Evolutionary conservation across 768 basidiomycete species (phyloP).

Genomic region (Lenzites betulinus): DNA sequence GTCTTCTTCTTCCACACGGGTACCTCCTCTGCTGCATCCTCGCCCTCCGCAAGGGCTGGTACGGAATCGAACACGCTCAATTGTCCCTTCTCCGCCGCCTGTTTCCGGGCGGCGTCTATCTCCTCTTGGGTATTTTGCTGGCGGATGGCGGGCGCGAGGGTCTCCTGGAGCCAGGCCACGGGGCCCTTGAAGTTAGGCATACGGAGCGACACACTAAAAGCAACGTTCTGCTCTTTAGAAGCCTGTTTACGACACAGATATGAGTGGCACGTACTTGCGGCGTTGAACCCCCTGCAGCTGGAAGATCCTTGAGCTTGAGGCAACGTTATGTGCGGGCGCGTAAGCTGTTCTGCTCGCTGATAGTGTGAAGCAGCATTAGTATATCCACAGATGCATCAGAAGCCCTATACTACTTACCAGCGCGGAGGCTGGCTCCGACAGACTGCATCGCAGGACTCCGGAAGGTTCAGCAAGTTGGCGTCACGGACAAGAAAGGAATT

Average conservation of each 20-base stretch:
- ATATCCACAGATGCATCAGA: not conserved
- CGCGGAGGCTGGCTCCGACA: constrained; percentile 18
- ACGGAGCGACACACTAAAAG: constrained; percentile 46
- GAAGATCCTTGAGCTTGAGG: constrained; percentile 24
- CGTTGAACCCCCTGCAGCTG: constrained; percentile 39
- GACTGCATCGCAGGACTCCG: constrained; percentile 21
- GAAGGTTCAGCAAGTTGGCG: constrained; percentile 4
- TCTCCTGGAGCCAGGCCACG: constrained; percentile 64
- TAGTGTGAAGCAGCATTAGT: not conserved
- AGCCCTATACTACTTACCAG: constrained; percentile 7
- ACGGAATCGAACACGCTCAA: constrained; percentile 32
- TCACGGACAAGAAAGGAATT: constrained; percentile 13
- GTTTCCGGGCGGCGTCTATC: constrained; percentile 31
- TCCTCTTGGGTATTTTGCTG: constrained; percentile 49
- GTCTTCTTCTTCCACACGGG: constrained; percentile 22
- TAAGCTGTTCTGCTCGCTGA: constrained; percentile 17
- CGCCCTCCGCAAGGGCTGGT: constrained; percentile 12
- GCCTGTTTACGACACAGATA: too few relatives aligned
- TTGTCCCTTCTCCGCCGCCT: constrained; percentile 30
- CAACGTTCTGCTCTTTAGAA: constrained; percentile 7
- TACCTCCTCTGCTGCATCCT: constrained; percentile 1
- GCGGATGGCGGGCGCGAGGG: constrained; percentile 50
- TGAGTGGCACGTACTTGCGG: constrained; percentile 43
- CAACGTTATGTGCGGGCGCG: constrained; percentile 19
- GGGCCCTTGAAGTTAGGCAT: constrained; percentile 42